phyloP scores from a whole-genome alignment of 257 asterid species.

The Gynochthodes officinalis region DNA sequence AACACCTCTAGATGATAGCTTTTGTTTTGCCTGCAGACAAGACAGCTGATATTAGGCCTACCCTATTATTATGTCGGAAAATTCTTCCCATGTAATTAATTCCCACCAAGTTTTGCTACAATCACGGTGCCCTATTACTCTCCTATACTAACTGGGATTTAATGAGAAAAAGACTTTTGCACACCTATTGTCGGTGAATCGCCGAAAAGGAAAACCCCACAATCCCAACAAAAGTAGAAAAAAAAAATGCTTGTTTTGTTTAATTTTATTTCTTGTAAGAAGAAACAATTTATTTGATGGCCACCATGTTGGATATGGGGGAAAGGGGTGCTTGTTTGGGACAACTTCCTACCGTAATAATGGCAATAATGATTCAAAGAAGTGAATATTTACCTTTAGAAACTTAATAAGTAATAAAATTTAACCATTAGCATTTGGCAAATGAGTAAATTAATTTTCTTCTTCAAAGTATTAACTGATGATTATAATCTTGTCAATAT shows the following conservation, averaged over 20 bases:
- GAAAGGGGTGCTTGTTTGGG: not conserved
- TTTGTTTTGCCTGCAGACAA: constrained; percentile 45
- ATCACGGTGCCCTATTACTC: too few species aligned
- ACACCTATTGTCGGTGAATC: too few species aligned
- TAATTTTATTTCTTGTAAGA: too few species aligned
- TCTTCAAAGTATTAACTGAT: too few species aligned
- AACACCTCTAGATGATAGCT: constrained; percentile 56
- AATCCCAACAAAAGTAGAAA: not conserved
- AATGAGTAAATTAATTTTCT: too few species aligned
- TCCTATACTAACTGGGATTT: too few species aligned
- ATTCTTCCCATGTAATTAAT: not conserved
- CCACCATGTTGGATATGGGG: constrained; percentile 3
- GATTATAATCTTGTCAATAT: too few species aligned
- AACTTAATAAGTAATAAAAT: too few species aligned
- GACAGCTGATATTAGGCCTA: not conserved
- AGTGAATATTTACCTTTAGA: too few species aligned
- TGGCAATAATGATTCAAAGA: too few species aligned
- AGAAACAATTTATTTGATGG: not conserved
- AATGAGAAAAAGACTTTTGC: constrained; percentile 1
- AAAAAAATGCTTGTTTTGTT: too few species aligned
- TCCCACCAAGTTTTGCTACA: not conserved
- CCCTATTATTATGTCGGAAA: not conserved
- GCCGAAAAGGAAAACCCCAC: not conserved
- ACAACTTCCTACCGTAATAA: not conserved
- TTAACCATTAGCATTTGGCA: too few species aligned